A percentile compares a stretch with the other conserved stretches of the same genome.
phyloP scores from a whole-genome alignment of 768 basidiomycete genomes.

The Cystoderma amianthinum region DNA sequence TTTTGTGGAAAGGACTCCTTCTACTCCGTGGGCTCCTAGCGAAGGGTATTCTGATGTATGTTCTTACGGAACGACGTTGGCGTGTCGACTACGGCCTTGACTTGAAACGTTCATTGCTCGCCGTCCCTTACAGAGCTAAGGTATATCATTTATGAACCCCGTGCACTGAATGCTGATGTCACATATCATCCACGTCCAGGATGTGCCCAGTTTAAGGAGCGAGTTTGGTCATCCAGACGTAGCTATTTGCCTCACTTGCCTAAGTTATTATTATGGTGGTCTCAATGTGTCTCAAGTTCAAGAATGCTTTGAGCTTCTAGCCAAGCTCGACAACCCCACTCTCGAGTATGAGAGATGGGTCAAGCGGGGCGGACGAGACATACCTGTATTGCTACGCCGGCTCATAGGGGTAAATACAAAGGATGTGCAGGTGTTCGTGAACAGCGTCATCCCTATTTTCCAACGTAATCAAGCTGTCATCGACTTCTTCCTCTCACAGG shows the following conservation, averaged over 20 bases:
- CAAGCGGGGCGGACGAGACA: neutral
- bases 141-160: no score
- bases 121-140: no score
- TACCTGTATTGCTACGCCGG: constrained; percentile 22
- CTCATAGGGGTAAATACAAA: constrained; percentile 35
- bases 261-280: constrained; percentile 44
- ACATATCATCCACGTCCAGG: no score
- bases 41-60: constrained; percentile 29
- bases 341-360: constrained; percentile 35
- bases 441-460: constrained; percentile 26
- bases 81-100: constrained; percentile 47
- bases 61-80: constrained; percentile 34
- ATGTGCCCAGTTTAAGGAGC: no score
- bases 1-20: constrained; percentile 28
- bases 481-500: constrained; percentile 36
- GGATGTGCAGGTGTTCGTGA: constrained; percentile 12
- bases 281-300: constrained; percentile 29
- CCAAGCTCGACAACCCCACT: constrained; percentile 31
- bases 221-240: no score
- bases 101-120: no score
- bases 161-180: no score
- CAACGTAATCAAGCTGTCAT: constrained; percentile 26
- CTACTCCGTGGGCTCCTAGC: constrained; percentile 38
- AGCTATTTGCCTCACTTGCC: constrained; percentile 34
- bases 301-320: constrained; percentile 26